A percentile compares a stretch with the other conserved stretches of the same genome.
phyloP scores from a whole-genome alignment of 257 asterid species.

The Jacaranda copaia region DNA sequence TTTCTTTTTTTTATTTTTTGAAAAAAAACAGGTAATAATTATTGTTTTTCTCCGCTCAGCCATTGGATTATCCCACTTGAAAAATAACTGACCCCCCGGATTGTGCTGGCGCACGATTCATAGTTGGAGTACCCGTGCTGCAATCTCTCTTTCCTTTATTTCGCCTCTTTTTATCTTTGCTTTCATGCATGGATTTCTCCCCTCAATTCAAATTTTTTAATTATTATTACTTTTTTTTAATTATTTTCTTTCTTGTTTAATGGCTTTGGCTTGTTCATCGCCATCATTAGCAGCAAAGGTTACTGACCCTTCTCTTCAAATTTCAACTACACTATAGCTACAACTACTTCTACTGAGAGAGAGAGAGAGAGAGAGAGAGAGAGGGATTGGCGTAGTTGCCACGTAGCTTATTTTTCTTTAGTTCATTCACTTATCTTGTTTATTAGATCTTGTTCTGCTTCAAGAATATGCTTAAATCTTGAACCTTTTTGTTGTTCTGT shows the following conservation, averaged over 20 bases:
- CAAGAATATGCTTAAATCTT: conserved; percentile 11
- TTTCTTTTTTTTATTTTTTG: background rate
- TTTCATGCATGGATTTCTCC: conserved; percentile 41
- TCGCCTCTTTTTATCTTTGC: conserved; percentile 28
- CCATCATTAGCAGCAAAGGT: conserved; percentile 45
- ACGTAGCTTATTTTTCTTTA: conserved; percentile 39
- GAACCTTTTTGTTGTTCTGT: background rate
- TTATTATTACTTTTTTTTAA: background rate
- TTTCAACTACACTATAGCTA: conserved; percentile 50
- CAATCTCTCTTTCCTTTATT: conserved; percentile 13
- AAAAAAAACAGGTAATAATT: background rate
- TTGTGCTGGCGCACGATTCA: conserved; percentile 23
- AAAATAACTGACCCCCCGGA: conserved; percentile 21
- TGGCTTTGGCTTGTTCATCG: conserved; percentile 30
- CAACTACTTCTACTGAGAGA: conserved; percentile 38
- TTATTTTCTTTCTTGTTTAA: conserved; percentile 23
- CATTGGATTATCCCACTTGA: conserved; percentile 32
- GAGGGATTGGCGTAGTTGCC: conserved; percentile 35
- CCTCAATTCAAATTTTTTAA: background rate
- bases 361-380: conserved; percentile 25
- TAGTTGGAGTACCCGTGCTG: conserved; percentile 36
- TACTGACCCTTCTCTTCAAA: conserved; percentile 41
- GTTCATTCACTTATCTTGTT: conserved; percentile 35
- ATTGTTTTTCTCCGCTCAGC: background rate
- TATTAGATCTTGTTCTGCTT: conserved; percentile 38